Evolutionary conservation across 805 yeast genomes (phyloP), one percentile per base, ranked within the genome.

Genomic region (Debaryomyces tyrocola): DNA sequence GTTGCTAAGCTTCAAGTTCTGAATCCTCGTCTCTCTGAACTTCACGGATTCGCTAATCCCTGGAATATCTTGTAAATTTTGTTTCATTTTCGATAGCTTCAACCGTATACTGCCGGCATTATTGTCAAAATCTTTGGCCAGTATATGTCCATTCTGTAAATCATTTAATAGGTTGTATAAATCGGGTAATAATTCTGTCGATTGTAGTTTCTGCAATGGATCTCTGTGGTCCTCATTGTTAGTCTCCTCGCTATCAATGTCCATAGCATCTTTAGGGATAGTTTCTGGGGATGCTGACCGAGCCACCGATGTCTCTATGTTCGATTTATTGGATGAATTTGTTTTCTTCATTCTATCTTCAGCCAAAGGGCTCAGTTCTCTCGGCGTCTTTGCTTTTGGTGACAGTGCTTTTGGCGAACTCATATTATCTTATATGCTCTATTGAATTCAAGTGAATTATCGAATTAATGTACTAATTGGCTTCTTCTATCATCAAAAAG

Each of bases 111-210:
- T 61, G 11, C 77, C 77, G 5, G 70, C 64, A 44, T 68, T 62
- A 54, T 69, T 71, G 47, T 70, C 74, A 47, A 73, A 70, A 48
- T 73, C 76, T 45, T 70, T 68, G 7, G 73, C 66, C 64, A 63
- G 70, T 14, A 69, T 49, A 18, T 53, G 59, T n/a, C 74, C 76
- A 8, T 55, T 52, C 28, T 65, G 63, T 28, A 73, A 56, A 36
- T 64, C 66, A 44, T 67, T 70, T 4, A 73, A 53, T 15, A 70
- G 55, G 11, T 52, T 57, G 47, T 64, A 72, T 38, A 73, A 49
- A 33, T 71, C 75, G 6, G 75, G 74, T 4, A 73, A 56, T 3
- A 71, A 51, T 50, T 70, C 72, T 15, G 63, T 57, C n/a, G 59
- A 49, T 7, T 54, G 54, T 33, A 72, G 53, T 36, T 60, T 63